These are phyloP conservation scores for Calocybe indica DNA, from an alignment of 768 basidiomycete species.

Conservation along the genomic window DNA sequence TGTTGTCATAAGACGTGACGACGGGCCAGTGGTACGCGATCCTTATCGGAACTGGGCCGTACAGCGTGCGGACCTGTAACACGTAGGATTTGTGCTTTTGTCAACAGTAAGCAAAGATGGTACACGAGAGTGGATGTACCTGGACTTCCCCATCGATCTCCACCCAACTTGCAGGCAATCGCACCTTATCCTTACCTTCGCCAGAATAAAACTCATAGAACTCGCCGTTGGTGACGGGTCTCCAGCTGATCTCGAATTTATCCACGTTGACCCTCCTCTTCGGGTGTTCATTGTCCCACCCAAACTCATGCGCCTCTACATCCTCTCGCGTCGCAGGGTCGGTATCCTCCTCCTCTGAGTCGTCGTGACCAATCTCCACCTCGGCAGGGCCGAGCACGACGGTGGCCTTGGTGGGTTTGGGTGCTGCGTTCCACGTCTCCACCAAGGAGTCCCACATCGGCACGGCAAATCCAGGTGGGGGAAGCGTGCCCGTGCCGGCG, in stretches of 20 bases:
- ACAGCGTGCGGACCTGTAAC: conserved; percentile 72
- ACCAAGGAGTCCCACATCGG: conserved; percentile 66
- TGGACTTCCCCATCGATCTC: conserved; percentile 39
- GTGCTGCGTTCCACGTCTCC: conserved; percentile 41
- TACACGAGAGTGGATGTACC: conserved; percentile 26
- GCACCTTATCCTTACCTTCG: conserved; percentile 35
- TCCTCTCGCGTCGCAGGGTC: conserved; percentile 24
- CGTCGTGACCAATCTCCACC: conserved; percentile 76
- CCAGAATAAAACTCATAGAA: conserved; percentile 62
- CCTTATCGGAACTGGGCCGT: conserved; percentile 76
- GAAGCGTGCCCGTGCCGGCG: conserved; percentile 69
- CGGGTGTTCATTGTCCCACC: conserved; percentile 95
- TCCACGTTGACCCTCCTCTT: conserved; percentile 51
- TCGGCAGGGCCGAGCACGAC: conserved; percentile 54
- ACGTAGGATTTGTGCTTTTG: background rate
- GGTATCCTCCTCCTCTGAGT: conserved; percentile 66
- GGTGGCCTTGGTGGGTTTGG: conserved; percentile 34
- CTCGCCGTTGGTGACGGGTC: conserved; percentile 86
- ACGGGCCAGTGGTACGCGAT: conserved; percentile 85
- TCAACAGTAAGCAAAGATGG: background rate
- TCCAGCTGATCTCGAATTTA: conserved; percentile 73
- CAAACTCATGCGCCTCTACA: conserved; percentile 61
- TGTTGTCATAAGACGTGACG: conserved; percentile 67
- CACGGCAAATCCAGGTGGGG: conserved; percentile 66
- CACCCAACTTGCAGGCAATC: conserved; percentile 74